Conservation (phyloP, 1,284 basidiomycete genomes). For the Cutaneotrichosporon cutaneum region DNA sequence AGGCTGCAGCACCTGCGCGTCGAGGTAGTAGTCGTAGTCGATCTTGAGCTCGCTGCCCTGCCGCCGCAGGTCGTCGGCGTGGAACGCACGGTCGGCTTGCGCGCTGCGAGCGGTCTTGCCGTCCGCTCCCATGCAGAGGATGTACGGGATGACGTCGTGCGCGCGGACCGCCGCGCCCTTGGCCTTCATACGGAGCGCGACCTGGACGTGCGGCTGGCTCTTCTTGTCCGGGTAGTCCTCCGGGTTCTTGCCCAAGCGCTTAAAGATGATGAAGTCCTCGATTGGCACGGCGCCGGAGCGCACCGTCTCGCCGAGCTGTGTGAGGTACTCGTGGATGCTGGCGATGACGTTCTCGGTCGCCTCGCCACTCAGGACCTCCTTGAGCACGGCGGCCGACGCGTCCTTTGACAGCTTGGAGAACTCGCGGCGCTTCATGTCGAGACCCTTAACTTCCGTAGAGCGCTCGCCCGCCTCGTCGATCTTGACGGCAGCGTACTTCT, state of each 20-base stretch:
- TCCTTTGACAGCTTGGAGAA: conserved; percentile 90
- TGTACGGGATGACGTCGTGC: conserved; percentile 94
- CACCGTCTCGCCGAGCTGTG: conserved; percentile 70
- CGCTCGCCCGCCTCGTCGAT: conserved; percentile 75
- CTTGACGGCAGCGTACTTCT: conserved; percentile 98
- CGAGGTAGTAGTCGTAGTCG: conserved; percentile 92
- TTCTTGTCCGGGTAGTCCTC: conserved; percentile 96
- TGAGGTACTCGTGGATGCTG: conserved; percentile 89
- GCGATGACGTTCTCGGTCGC: conserved; percentile 85
- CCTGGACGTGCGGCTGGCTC: conserved; percentile 93
- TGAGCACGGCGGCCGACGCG: conserved; percentile 83
- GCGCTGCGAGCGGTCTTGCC: conserved; percentile 71
- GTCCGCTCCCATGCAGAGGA: conserved; percentile 81
- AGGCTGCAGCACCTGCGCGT: conserved; percentile 88
- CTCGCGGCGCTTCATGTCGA: conserved; percentile 98
- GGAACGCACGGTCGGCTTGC: conserved; percentile 87
- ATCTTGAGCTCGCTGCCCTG: conserved; percentile 57
- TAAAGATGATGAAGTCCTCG: conserved; percentile 93
- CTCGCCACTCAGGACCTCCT: conserved; percentile 88
- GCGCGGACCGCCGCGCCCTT: conserved; percentile 74
- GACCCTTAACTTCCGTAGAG: conserved; percentile 87
- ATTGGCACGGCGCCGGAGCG: conserved; percentile 72
- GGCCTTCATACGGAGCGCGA: conserved; percentile 86
- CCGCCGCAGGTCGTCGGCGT: conserved; percentile 87
- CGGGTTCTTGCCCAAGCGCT: conserved; percentile 91